A percentile compares a stretch with the other conserved stretches of the same genome.
Conservation (phyloP, 1,284 basidiomycete species). For the Ceratobasidium sp. region DNA sequence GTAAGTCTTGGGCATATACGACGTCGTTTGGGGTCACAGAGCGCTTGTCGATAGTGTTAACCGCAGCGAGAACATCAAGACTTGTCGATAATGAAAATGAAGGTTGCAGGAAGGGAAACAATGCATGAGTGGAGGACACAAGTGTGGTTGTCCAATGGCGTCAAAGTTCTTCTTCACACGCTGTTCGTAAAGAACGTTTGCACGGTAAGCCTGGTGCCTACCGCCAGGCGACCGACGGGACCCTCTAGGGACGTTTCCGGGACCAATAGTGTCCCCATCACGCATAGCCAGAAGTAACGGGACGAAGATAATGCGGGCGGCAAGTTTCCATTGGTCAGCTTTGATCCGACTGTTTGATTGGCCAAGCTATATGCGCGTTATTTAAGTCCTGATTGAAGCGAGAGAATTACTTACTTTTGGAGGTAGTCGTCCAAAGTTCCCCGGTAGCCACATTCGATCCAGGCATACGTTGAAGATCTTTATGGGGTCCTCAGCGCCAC, state of each 20-base stretch:
- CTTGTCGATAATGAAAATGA: constrained; percentile 11
- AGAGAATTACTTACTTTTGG: constrained; percentile 15
- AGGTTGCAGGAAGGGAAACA: constrained; percentile 12
- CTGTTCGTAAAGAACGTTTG: constrained; percentile 17
- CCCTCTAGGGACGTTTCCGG: constrained; percentile 6
- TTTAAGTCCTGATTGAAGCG: no score
- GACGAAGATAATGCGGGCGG: neutral
- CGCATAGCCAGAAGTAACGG: constrained; percentile 6
- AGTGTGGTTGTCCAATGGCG: constrained; percentile 17
- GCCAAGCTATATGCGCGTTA: constrained; percentile 19
- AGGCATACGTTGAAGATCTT: constrained; percentile 2
- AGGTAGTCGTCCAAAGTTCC: neutral
- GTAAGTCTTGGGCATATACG: neutral
- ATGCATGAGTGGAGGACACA: neutral
- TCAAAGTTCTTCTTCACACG: neutral
- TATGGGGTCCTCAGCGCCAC: neutral
- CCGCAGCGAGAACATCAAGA: constrained; percentile 10
- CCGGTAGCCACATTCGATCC: neutral
- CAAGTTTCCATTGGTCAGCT: constrained; percentile 33
- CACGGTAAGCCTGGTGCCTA: constrained; percentile 4
- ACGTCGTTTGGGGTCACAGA: neutral
- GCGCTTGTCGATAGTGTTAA: neutral
- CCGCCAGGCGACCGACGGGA: neutral
- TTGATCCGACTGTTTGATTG: neutral
- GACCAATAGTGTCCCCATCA: constrained; percentile 5